Base-by-base conservation (phyloP, 1,139 yeast genomes). In the Petasospora rhodanensis region DNA sequence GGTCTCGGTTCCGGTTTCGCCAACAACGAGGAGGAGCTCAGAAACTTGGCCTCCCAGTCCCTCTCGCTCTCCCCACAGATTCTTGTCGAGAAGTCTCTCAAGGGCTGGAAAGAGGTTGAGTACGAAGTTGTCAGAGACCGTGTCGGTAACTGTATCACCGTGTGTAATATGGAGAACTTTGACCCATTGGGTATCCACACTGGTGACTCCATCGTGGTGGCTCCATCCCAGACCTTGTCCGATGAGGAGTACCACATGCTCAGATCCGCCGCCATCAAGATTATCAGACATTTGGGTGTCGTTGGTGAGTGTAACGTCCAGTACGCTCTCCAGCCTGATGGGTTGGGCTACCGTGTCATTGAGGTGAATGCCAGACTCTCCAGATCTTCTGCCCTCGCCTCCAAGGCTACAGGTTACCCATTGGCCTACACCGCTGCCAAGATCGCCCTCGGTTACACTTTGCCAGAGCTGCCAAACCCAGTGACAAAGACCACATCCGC, bases 221-320 rank as follows among this genome's bases (percentile, higher is more conserved):
- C 98, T 37, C 98, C 98, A 33, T 87, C 97, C 26, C 98, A 91
- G 66, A 91, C 98, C 28, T 69, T 91, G 51, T 82, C 95, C 30
- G 98, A 91, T 60, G 95, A 89, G 60, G 98, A 91, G 59, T 91
- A 86, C 63, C 95, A 91, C 64, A 89, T 91, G 97, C 77, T 91
- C 58, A 81, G 98, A 69, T 72, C 94, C 37, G 95, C 98, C 39
- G 98, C 98, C 31, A 86, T 91, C 59, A 91, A 91, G 64, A 86
- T 91, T 55, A 91, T 91, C 52, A 86, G 97, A 64, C 98, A 91
- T 56, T 72, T 91, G 58, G 98, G 98, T 56, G 98, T 91, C 46
- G 96, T 91, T 50, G 98, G 98, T 62, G 98, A 91, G 68, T 91
- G 98, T 76, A 91, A 91, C 59, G 95, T 93, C 47, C 98, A 91